phyloP scores from a whole-genome alignment of 805 yeast species.

The Candida maltosa region DNA sequence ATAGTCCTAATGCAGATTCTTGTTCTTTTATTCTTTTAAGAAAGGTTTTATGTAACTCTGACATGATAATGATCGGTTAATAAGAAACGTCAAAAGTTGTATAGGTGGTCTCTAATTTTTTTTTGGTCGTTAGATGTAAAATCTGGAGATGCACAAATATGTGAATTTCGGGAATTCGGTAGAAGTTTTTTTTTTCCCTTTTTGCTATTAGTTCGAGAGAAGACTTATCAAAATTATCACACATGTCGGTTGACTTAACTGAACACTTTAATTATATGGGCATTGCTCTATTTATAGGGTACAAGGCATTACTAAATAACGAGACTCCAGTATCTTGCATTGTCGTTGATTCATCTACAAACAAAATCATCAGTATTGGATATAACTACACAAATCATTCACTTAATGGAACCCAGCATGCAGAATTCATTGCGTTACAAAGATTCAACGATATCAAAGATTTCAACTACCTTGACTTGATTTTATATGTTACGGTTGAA shows the following conservation, averaged over 20 bases:
- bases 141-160: too few relatives aligned
- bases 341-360: slow-evolving; percentile 23
- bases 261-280: slow-evolving; percentile 29
- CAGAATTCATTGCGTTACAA: slow-evolving; percentile 83
- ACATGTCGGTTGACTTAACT: slow-evolving; percentile 11
- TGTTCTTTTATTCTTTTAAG: slow-evolving; percentile 20
- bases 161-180: too few relatives aligned
- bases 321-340: slow-evolving; percentile 45
- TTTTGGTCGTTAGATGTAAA: too few relatives aligned
- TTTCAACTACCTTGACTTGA: slow-evolving; percentile 55
- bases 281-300: slow-evolving; percentile 34
- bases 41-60: slow-evolving; percentile 26
- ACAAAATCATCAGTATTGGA: slow-evolving; percentile 65
- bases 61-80: slow-evolving; percentile 16
- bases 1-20: slow-evolving; percentile 19
- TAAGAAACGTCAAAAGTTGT: neutral
- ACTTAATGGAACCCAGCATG: slow-evolving; percentile 85
- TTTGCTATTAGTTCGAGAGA: neutral
- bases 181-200: too few relatives aligned
- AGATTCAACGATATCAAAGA: slow-evolving; percentile 8
- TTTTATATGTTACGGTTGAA: slow-evolving; percentile 90
- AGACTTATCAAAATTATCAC: neutral
- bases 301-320: slow-evolving; percentile 29
- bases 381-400: slow-evolving; percentile 85
- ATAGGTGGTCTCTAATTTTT: neutral